Percentiles rank a stretch among this genome's conserved stretches.
Evolutionary conservation across 2,329 filamentous ascomycete species (phyloP).

Genomic region (Dendryphion nanum): DNA sequence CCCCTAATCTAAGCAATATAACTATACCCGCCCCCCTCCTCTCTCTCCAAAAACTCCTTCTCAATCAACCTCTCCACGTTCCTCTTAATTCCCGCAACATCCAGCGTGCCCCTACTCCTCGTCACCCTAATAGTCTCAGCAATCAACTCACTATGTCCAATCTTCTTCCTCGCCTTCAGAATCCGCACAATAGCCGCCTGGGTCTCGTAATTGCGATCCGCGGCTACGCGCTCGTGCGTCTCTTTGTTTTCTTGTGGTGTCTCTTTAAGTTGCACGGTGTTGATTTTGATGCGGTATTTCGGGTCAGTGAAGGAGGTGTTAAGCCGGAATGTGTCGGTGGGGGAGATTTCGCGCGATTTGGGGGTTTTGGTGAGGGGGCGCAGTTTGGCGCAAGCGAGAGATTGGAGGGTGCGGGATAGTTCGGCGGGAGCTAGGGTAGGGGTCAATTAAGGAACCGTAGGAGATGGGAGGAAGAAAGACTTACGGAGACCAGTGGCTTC

Average conservation of each 20-base stretch:
- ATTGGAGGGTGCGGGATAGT: conserved; percentile 87
- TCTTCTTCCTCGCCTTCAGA: conserved; percentile 90
- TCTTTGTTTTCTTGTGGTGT: conserved; percentile 93
- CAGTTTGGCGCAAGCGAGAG: conserved; percentile 85
- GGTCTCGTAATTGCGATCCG: conserved; percentile 91
- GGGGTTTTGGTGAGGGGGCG: conserved; percentile 83
- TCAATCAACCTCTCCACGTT: conserved; percentile 82
- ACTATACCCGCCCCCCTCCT: conserved; percentile 42
- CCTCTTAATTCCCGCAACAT: conserved; percentile 86
- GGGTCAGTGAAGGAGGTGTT: conserved; percentile 75
- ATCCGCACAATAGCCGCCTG: conserved; percentile 96
- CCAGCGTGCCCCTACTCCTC: conserved; percentile 79
- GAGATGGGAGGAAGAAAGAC: conserved; percentile 18
- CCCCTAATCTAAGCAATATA: conserved; percentile 43
- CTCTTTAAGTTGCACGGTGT: conserved; percentile 96
- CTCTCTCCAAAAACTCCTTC: conserved; percentile 40
- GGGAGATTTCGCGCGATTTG: conserved; percentile 74
- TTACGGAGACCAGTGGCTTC: conserved; percentile 69
- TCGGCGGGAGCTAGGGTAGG: conserved; percentile 49
- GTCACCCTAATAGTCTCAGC: conserved; percentile 91
- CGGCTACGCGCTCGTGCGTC: conserved; percentile 84
- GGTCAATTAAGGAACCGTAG: not conserved
- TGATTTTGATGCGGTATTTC: conserved; percentile 94
- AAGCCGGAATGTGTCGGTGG: conserved; percentile 79
- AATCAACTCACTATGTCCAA: conserved; percentile 83